Base-by-base conservation (phyloP, 2,329 filamentous ascomycete species). In the Phyllosticta citriasiana region DNA sequence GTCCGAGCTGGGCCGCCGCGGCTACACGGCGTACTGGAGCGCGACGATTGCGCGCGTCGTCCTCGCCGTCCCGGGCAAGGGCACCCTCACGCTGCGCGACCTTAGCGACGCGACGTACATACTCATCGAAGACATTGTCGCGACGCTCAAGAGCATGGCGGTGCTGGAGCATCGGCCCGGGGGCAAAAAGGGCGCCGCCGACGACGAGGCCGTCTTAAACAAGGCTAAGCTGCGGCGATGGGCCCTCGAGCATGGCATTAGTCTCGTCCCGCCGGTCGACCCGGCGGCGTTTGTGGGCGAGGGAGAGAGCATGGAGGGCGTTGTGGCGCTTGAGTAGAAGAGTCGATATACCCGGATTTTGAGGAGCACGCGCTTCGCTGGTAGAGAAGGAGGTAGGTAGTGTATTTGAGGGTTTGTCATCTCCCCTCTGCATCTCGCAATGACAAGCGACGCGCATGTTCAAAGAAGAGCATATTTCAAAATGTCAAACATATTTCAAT, bases 1-100 rank as follows among this genome's bases (percentile, higher is more conserved):
- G 53, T 94, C 89, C 22, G 88, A 93, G 64, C 81, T 96, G 55
- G 93, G 93, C 1, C 84, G 84, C 66, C 88, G 85, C 69, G 91
- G 91, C 3, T 97, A 97, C 75, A 81, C 82, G 67, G 82, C 88
- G 5, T 97, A 89, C 74, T 97, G 93, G 93, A 86, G 87, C 1
- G 86, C 88, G 53, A 89, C 94, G 66, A 86, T 97, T 64, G 87
- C 87, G 5, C 81, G 90, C n/a, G 89, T 76, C 61, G 73, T 86
- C 26, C 70, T 82, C n/a, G 64, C 71, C 8, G 73, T 73, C 54
- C 74, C 72, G 4, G 69, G 73, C 12, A 80, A 77, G 66, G 79
- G 79, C 67, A 77, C 72, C 40, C 74, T 91, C 59, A 87, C 87
- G 10, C 78, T 96, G 10, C 81, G 85, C 55, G 83, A 88, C 62